Conservation (phyloP, 176 grass and related monocot genomes). For the Triticum dicoccoides region DNA sequence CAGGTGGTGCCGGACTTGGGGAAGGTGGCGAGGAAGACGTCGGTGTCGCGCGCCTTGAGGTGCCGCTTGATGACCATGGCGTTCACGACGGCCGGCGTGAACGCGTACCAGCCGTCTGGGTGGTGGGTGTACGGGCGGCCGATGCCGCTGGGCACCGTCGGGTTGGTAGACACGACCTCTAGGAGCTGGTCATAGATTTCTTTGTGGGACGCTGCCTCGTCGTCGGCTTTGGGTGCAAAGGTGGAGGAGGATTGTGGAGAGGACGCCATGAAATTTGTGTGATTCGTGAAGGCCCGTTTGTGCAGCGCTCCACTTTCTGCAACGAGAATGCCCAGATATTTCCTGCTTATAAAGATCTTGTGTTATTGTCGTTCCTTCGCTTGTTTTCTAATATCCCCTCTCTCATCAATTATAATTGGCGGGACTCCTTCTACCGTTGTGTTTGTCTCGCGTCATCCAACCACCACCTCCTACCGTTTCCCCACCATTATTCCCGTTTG, state of each 20-base stretch:
- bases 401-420: no score
- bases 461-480: no score
- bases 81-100: neutral
- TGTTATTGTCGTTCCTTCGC: no score
- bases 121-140: neutral
- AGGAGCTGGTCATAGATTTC: neutral
- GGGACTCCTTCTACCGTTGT: no score
- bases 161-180: neutral
- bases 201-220: neutral
- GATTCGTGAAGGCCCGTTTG: neutral
- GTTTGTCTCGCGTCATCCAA: no score
- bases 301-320: neutral
- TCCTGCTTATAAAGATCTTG: neutral
- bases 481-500: no score
- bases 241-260: neutral
- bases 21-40: slow-evolving; percentile 5
- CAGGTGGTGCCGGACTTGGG: neutral
- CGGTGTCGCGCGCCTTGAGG: neutral
- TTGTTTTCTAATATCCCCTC: no score
- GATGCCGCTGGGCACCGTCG: neutral
- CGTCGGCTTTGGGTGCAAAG: neutral
- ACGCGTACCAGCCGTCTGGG: neutral
- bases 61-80: neutral
- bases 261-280: neutral
- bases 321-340: neutral